Evolutionary conservation across 352 stramenopile species (phyloP).

Genomic region (Pythium sukuiense): DNA sequence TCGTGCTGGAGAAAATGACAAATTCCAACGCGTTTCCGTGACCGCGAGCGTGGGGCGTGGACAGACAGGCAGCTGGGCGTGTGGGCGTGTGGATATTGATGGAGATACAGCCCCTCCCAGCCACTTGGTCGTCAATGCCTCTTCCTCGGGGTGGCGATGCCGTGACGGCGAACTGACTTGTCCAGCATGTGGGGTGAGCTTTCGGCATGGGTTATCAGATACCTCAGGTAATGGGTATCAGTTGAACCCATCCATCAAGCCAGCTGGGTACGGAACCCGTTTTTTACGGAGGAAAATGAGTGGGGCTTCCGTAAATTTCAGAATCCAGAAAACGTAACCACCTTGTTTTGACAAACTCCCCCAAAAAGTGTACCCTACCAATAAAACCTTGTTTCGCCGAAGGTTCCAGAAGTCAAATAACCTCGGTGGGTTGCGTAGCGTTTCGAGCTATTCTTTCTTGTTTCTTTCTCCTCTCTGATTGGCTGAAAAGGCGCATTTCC

Average conservation of each 20-base stretch:
- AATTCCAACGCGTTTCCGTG: neutral
- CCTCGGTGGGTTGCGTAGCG: slow-evolving; percentile 9
- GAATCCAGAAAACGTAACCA: slow-evolving; percentile 4
- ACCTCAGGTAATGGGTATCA: slow-evolving; percentile 22
- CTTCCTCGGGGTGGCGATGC: neutral
- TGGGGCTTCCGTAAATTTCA: neutral
- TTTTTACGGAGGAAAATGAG: slow-evolving; percentile 2
- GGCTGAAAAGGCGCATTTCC: slow-evolving; percentile 11
- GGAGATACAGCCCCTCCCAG: neutral
- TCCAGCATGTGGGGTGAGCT: neutral
- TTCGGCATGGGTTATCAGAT: slow-evolving; percentile 19
- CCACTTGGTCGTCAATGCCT: neutral
- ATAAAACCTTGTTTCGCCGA: slow-evolving; percentile 28
- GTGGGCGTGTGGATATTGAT: slow-evolving; percentile 4
- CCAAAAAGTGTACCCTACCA: neutral
- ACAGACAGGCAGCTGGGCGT: neutral
- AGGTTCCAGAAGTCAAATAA: slow-evolving; percentile 35
- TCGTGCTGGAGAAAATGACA: neutral
- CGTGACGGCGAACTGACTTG: slow-evolving; percentile 21
- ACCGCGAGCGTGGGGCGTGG: neutral
- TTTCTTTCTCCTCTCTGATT: slow-evolving; percentile 20
- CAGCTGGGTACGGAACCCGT: slow-evolving; percentile 1
- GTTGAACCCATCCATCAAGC: slow-evolving; percentile 12
- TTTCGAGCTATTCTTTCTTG: slow-evolving; percentile 26
- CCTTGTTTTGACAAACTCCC: slow-evolving; percentile 13